A percentile compares a stretch with the other conserved stretches of the same genome.
phyloP scores from a whole-genome alignment of 2,329 filamentous ascomycete genomes.

The Boeremia exigua region DNA sequence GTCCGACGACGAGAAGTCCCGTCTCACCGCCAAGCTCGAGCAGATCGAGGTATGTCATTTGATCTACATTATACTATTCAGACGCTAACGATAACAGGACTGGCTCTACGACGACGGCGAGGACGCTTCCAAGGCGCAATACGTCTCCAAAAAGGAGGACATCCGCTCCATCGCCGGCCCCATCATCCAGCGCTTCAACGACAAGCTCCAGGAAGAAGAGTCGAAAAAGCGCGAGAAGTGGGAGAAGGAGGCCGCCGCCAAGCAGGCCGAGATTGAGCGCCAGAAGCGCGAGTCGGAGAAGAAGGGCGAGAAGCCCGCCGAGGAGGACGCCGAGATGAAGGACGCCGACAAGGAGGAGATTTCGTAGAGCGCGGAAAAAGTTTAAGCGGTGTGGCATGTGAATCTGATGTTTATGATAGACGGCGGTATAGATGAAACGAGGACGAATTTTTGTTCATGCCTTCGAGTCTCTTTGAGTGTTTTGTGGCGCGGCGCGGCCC shows the following conservation, averaged over 20 bases:
- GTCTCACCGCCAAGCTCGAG: constrained; percentile 82
- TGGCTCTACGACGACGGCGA: constrained; percentile 99
- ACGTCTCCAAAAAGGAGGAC: constrained; percentile 94
- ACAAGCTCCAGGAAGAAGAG: constrained; percentile 89
- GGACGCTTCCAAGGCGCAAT: constrained; percentile 90
- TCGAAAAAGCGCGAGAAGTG: constrained; percentile 70
- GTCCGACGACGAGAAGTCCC: constrained; percentile 89
- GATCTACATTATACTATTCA: too few relatives aligned
- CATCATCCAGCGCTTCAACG: constrained; percentile 91
- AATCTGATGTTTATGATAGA: constrained; percentile 42
- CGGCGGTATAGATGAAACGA: constrained; percentile 33
- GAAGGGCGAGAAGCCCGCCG: constrained; percentile 52
- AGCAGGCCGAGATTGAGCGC: constrained; percentile 71
- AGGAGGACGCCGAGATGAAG: constrained; percentile 34
- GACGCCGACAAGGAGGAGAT: constrained; percentile 62
- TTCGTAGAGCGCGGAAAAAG: too few relatives aligned
- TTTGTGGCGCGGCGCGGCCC: too few relatives aligned
- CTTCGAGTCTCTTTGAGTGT: too few relatives aligned
- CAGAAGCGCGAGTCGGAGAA: constrained; percentile 78
- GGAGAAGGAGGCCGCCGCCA: constrained; percentile 69
- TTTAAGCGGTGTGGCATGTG: too few relatives aligned
- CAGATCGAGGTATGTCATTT: constrained; percentile 75
- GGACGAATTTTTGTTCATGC: neutral
- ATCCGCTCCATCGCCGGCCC: constrained; percentile 89
- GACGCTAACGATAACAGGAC: constrained; percentile 69